Percentiles rank a stretch among this genome's conserved stretches.
phyloP scores from a whole-genome alignment of 2,329 filamentous ascomycete species.

The Westerdykella aurantiaca region DNA sequence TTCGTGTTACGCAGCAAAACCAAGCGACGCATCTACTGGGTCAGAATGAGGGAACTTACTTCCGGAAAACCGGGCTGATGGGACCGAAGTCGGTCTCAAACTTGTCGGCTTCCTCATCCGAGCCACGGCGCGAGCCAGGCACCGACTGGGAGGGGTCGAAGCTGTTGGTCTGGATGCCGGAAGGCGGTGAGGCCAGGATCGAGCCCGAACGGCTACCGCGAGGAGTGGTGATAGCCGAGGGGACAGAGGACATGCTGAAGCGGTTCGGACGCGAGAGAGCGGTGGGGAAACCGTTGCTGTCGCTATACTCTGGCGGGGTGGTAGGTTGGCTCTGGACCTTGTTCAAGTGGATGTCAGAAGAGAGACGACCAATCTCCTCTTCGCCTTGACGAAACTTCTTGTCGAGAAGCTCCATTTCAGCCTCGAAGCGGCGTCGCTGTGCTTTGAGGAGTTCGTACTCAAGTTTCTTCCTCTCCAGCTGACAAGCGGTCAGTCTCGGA shows the following conservation, averaged over 20 bases:
- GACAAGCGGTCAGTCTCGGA: slow-evolving; percentile 24
- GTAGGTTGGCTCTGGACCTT: slow-evolving; percentile 87
- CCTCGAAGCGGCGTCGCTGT: slow-evolving; percentile 82
- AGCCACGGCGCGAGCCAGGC: slow-evolving; percentile 80
- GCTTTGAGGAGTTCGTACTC: slow-evolving; percentile 89
- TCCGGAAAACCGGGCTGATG: slow-evolving; percentile 29
- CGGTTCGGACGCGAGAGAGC: slow-evolving; percentile 79
- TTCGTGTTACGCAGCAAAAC: background rate
- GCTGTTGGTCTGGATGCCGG: slow-evolving; percentile 52
- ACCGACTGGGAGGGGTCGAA: slow-evolving; percentile 76
- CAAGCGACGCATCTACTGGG: background rate
- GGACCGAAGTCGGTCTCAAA: slow-evolving; percentile 61
- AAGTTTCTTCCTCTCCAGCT: slow-evolving; percentile 91
- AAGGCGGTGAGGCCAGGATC: slow-evolving; percentile 71
- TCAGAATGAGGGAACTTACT: slow-evolving; percentile 26
- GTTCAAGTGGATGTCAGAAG: slow-evolving; percentile 67
- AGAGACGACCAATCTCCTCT: slow-evolving; percentile 77
- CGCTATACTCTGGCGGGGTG: slow-evolving; percentile 87
- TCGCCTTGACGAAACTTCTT: slow-evolving; percentile 78
- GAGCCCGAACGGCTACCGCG: slow-evolving; percentile 72
- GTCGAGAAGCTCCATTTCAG: slow-evolving; percentile 85
- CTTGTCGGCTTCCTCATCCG: slow-evolving; percentile 76
- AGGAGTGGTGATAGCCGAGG: slow-evolving; percentile 60
- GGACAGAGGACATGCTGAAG: slow-evolving; percentile 83
- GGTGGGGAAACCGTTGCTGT: slow-evolving; percentile 69